Percentiles rank a stretch among this genome's conserved stretches.
phyloP scores from a whole-genome alignment of 106 monocot genomes.

The Agapanthus africanus region DNA sequence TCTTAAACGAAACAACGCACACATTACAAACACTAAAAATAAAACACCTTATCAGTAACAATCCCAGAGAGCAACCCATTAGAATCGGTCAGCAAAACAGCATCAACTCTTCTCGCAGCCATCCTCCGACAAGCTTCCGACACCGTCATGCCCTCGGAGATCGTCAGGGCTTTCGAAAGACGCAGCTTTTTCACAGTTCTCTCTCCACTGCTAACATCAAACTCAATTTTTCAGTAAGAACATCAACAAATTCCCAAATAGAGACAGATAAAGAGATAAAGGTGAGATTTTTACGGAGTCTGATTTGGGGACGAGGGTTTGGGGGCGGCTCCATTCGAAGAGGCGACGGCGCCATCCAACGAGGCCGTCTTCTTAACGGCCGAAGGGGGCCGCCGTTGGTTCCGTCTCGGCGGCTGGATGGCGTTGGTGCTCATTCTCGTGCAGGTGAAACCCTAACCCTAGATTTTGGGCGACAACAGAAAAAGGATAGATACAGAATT shows the following conservation, averaged over 20 bases:
- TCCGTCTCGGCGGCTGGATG: conserved; percentile 23
- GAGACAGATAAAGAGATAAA: neutral
- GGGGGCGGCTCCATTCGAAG: conserved; percentile 20
- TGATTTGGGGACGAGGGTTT: conserved; percentile 58
- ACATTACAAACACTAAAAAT: too few species aligned
- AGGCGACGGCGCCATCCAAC: conserved; percentile 23
- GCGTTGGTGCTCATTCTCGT: conserved; percentile 39
- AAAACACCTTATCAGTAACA: conserved; percentile 97
- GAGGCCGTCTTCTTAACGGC: conserved; percentile 20
- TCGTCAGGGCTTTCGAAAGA: conserved; percentile 84
- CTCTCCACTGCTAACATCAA: conserved; percentile 33
- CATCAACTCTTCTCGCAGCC: conserved; percentile 67
- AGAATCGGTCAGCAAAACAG: conserved; percentile 76
- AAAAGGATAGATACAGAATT: too few species aligned
- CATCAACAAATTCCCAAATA: too few species aligned
- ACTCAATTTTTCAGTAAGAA: neutral
- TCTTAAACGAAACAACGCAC: too few species aligned
- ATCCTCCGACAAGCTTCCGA: conserved; percentile 90
- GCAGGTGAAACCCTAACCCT: too few species aligned
- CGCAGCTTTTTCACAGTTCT: conserved; percentile 87
- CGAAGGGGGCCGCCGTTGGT: conserved; percentile 25
- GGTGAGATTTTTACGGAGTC: conserved; percentile 30
- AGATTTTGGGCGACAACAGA: too few species aligned
- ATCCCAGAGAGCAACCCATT: conserved; percentile 89
- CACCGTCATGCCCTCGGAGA: conserved; percentile 72